Base-by-base conservation (phyloP, 2,329 filamentous ascomycete genomes). In the Fusarium nisikadoi region DNA sequence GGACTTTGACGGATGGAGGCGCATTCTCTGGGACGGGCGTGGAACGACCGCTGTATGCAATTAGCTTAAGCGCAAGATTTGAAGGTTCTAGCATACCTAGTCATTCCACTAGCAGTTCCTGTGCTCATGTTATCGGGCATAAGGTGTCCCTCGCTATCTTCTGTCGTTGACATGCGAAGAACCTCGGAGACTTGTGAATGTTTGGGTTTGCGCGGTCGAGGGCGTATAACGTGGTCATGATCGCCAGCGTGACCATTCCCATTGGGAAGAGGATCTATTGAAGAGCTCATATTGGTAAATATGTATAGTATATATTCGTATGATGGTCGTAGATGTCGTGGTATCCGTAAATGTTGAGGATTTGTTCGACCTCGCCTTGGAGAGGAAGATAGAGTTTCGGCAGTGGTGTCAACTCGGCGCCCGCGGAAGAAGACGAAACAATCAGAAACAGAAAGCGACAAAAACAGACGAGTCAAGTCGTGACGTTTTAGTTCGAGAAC, bases 11-110 rank as follows among this genome's bases (percentile, higher is more conserved):
- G 2, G 95, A 98, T 3, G 95, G 95, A n/a, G 94, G 96, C 16
- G 96, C 96, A 87, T 98, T 95, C 76, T 91, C 88, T 59, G 95
- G 91, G 52, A 97, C 83, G 46, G 95, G 94, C 8, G 95, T 97
- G 19, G 94, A 94, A 65, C 89, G 89, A 66, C 94, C 94, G 82
- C 94, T 97, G 75, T 2, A 20, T n/a, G 50, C 25, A 47, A 50
- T 50, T 49, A 45, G 67, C 71, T 62, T 70, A 58, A 35, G 55
- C 38, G 29, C 9, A 45, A 41, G 8, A 8, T 29, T 45, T 39
- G 19, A 17, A 7, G 38, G 46, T 25, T 49, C 57, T 13, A 11
- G 4, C 76, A 67, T 78, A 85, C 86, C 86, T 87, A 43, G 85
- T 86, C 77, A 82, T 73, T 39, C 80, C 83, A 42, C 85, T 87